These are phyloP conservation scores for Moesziomyces sp. DNA, from an alignment of 1,284 basidiomycete species.

Conservation along the genomic window DNA sequence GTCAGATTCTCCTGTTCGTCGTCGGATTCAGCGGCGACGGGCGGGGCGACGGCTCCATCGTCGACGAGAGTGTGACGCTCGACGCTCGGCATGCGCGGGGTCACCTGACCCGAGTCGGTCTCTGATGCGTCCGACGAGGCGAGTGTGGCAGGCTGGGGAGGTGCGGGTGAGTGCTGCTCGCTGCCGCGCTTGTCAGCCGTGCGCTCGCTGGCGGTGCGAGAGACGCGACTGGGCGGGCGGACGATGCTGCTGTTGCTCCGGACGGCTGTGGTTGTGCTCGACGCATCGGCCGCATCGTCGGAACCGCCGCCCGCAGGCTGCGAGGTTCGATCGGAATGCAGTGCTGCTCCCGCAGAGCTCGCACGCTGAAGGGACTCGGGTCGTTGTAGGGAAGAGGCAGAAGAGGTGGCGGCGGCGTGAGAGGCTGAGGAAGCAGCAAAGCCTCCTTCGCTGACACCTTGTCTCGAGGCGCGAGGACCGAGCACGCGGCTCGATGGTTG, in stretches of 20 bases:
- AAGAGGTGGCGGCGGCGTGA: not conserved
- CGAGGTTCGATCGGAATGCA: conserved; percentile 13
- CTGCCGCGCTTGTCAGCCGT: conserved; percentile 13
- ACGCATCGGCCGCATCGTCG: conserved; percentile 16
- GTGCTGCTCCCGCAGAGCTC: conserved; percentile 28
- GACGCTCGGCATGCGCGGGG: conserved; percentile 29
- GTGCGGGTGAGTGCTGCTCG: conserved; percentile 20
- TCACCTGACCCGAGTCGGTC: conserved; percentile 25
- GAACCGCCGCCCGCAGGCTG: not conserved
- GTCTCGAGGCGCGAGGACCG: conserved; percentile 33
- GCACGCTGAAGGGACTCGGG: conserved; percentile 37
- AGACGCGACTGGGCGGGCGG: conserved; percentile 31
- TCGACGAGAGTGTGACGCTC: conserved; percentile 46
- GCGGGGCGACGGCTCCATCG: not conserved
- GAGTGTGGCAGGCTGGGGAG: conserved; percentile 12
- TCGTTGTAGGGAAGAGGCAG: conserved; percentile 2
- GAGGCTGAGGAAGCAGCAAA: not conserved
- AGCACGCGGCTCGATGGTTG: conserved; percentile 11
- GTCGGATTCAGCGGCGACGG: conserved; percentile 5
- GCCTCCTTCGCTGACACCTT: conserved; percentile 37
- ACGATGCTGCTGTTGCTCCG: conserved; percentile 10
- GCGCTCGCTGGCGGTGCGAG: conserved; percentile 25
- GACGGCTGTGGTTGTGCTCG: conserved; percentile 5
- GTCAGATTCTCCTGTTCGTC: conserved; percentile 16
- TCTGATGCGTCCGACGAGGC: conserved; percentile 23